Base-by-base conservation (phyloP, 768 basidiomycete species). In the Cystobasidium onofrii region DNA sequence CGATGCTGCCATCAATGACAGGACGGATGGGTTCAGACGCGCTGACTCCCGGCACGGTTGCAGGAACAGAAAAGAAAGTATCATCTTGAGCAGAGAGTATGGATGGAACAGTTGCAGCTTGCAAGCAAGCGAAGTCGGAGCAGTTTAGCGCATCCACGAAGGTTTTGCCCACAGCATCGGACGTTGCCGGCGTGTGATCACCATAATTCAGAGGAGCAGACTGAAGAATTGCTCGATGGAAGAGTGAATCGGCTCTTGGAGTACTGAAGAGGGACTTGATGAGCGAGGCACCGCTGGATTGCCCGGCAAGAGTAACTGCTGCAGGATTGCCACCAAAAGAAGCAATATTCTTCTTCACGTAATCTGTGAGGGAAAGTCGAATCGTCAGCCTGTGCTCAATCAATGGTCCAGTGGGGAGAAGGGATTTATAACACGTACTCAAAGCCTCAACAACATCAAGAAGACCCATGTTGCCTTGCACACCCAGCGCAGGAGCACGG, bases 181-280 rank as follows among this genome's bases (percentile, higher is more conserved):
- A 71, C 13, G 75, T 54, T 1, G 74, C 7, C 2, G 54, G 23
- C 0, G 75, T n/a, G 31, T 76, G 77, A 27, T 78, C 77, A 46
- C 76, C 78, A 55, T 78, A 80, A 44, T 76, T 61, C 86, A 93
- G 90, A 1, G 92, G 89, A 78, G 93, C 92, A 0, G 90, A 92
- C 67, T 94, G 91, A 23, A 93, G 79, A 73, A 92, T 91, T 0
- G 88, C 90, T 64, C 86, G 88, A 73, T 85, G 83, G 84, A 94
- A 94, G 63, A 92, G 83, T 0, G 85, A 83, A 25, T 86, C 84
- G 0, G 88, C 91, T 1, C 87, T 86, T 1, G 91, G 89, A 1
- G 84, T 83, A 15, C 88, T 89, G 46, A 93, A 84, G 61, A 94
- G 83, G 0, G 90, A 87, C 72, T 91, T 84, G 78, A 94, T 85